These are phyloP conservation scores for Linanthus parryae DNA, from an alignment of 148 eudicot species.

Conservation along the genomic window DNA sequence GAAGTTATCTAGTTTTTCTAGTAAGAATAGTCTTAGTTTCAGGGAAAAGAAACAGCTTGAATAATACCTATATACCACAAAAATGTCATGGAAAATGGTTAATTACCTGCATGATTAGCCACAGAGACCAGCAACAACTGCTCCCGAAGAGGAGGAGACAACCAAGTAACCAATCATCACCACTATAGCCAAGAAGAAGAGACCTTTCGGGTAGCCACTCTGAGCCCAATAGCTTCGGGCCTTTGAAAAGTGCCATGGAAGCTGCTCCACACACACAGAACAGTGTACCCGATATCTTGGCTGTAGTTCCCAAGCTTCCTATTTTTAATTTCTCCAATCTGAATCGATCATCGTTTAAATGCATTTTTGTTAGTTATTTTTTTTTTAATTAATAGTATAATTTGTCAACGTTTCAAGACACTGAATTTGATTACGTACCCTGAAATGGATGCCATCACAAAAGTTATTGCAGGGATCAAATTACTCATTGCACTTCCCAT, in stretches of 20 bases:
- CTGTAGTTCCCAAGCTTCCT: conserved; percentile 47
- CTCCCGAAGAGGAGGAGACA: conserved; percentile 54
- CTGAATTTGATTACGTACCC: conserved; percentile 41
- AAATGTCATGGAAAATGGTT: neutral
- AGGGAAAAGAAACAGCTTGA: neutral
- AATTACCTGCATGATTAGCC: conserved; percentile 82
- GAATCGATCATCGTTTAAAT: neutral
- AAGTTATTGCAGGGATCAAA: conserved; percentile 69
- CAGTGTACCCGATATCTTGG: conserved; percentile 65
- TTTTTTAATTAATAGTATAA: neutral
- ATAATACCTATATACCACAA: neutral
- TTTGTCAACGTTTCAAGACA: neutral
- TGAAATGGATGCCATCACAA: conserved; percentile 42
- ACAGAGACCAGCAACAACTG: conserved; percentile 59
- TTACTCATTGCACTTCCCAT: conserved; percentile 63
- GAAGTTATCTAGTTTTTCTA: too few species aligned
- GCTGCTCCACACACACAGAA: conserved; percentile 61
- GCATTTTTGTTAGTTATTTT: neutral
- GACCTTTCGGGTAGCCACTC: conserved; percentile 19
- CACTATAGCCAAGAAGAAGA: conserved; percentile 19
- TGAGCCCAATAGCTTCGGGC: conserved; percentile 56
- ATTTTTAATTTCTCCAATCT: conserved; percentile 64
- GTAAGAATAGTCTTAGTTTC: neutral
- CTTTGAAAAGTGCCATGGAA: conserved; percentile 58
- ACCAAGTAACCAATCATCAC: conserved; percentile 64